phyloP scores from a whole-genome alignment of 2,329 filamentous ascomycete genomes.

The Ophiostoma pallidulum region DNA sequence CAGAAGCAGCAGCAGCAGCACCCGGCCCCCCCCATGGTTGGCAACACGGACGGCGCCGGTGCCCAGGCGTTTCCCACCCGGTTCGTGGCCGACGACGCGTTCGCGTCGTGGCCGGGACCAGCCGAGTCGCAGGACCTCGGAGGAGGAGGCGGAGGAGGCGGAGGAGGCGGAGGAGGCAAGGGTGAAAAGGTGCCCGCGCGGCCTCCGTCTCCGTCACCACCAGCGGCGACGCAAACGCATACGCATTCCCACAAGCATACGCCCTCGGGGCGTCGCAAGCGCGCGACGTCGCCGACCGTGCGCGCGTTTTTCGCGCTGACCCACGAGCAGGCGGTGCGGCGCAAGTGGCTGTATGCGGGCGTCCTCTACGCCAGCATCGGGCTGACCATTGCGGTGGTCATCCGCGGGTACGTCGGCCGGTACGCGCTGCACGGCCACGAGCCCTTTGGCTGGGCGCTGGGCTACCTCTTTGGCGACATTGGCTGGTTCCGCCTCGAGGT shows the following conservation, averaged over 20 bases:
- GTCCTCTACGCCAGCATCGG: conserved; percentile 66
- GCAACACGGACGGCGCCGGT: too few species aligned
- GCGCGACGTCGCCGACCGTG: conserved; percentile 53
- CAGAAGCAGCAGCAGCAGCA: too few species aligned
- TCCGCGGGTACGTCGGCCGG: conserved; percentile 59
- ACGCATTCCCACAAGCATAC: conserved; percentile 35
- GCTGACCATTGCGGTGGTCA: conserved; percentile 56
- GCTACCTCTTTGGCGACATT: conserved; percentile 78
- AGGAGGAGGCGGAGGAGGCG: too few species aligned
- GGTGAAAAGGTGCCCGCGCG: too few species aligned
- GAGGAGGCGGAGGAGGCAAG: too few species aligned
- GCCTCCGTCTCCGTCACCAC: neutral
- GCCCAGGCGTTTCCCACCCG: too few species aligned
- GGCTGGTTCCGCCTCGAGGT: conserved; percentile 62
- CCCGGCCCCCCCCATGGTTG: too few species aligned
- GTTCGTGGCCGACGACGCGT: too few species aligned
- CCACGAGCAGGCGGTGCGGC: conserved; percentile 59
- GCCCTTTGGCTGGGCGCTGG: conserved; percentile 84
- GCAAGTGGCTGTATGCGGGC: conserved; percentile 76
- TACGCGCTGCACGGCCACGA: conserved; percentile 64
- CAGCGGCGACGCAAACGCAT: neutral
- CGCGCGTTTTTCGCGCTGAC: conserved; percentile 75
- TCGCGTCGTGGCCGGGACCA: too few species aligned
- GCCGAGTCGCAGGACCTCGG: too few species aligned
- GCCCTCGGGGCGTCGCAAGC: conserved; percentile 55